Percentiles rank a stretch among this genome's conserved stretches.
These are phyloP conservation scores for Xylariaceae sp. DNA, from an alignment of 2,329 filamentous ascomycete genomes.

Conservation along the genomic window DNA sequence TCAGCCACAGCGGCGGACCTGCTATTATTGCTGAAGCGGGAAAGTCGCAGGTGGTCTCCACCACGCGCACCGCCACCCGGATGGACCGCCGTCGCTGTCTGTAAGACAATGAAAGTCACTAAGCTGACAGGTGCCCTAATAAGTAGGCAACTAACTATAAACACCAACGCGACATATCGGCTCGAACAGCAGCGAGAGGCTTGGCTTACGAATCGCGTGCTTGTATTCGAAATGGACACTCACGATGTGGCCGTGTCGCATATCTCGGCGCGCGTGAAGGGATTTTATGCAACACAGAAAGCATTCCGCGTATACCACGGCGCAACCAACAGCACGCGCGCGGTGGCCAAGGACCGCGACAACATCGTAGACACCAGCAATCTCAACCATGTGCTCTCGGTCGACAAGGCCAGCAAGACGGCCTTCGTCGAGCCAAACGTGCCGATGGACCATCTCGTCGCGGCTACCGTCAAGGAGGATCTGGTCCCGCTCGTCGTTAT, in stretches of 20 bases:
- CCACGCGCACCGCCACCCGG: too few relatives aligned
- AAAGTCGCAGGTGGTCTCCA: too few relatives aligned
- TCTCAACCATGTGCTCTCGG: constrained; percentile 57
- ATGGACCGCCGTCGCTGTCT: too few relatives aligned
- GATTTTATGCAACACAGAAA: constrained; percentile 38
- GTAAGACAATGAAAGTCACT: too few relatives aligned
- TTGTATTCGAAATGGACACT: constrained; percentile 27
- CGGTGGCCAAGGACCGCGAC: constrained; percentile 41
- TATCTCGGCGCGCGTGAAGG: constrained; percentile 38
- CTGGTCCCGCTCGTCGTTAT: constrained; percentile 64
- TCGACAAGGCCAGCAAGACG: constrained; percentile 50
- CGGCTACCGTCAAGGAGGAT: constrained; percentile 49
- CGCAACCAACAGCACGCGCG: constrained; percentile 71
- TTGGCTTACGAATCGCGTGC: too few relatives aligned
- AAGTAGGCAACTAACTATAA: too few relatives aligned
- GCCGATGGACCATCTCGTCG: constrained; percentile 60
- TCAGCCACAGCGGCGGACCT: too few relatives aligned
- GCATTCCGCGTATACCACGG: constrained; percentile 76
- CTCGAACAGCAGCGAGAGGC: too few relatives aligned
- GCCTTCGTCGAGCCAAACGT: constrained; percentile 69
- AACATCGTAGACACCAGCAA: constrained; percentile 64
- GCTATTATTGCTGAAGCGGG: too few relatives aligned
- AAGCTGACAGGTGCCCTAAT: too few relatives aligned
- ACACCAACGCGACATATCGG: too few relatives aligned
- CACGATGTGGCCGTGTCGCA: constrained; percentile 40